A percentile compares a stretch with the other conserved stretches of the same genome.
Evolutionary conservation across 2,329 filamentous ascomycete species (phyloP).

Genomic region (Graphilbum fragrans): DNA sequence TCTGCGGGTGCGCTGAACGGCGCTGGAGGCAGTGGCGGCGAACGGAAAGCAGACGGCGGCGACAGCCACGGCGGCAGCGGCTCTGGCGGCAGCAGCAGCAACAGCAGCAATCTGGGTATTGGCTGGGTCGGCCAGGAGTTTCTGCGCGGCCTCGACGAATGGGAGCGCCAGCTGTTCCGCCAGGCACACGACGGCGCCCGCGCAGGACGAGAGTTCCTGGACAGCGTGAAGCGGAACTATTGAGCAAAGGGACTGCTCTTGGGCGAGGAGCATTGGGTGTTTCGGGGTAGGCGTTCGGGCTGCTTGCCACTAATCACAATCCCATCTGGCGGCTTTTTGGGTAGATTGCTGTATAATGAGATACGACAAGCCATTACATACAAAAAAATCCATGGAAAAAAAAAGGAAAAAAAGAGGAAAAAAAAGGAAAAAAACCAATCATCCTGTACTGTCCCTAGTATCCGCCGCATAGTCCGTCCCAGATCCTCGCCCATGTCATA

Average conservation of each 20-base stretch:
- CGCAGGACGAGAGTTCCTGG: slow-evolving; percentile 57
- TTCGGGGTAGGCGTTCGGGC: no score
- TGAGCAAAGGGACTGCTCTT: not conserved
- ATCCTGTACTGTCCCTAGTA: no score
- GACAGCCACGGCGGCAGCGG: slow-evolving; percentile 48
- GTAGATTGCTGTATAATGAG: no score
- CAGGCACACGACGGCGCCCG: slow-evolving; percentile 64
- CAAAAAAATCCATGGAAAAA: not conserved
- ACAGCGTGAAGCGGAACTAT: slow-evolving; percentile 38
- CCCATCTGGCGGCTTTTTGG: no score
- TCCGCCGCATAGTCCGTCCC: no score
- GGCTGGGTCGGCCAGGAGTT: slow-evolving; percentile 65
- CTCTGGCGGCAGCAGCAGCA: slow-evolving; percentile 34
- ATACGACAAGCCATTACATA: not conserved
- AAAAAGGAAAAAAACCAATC: not conserved
- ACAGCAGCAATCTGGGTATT: slow-evolving; percentile 37
- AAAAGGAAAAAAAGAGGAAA: not conserved
- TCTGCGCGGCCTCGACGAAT: slow-evolving; percentile 77
- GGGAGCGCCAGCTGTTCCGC: slow-evolving; percentile 66
- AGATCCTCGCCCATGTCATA: no score
- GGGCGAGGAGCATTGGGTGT: not conserved
- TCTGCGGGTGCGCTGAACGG: slow-evolving; percentile 24
- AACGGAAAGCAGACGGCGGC: slow-evolving; percentile 26
- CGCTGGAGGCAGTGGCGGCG: slow-evolving; percentile 28
- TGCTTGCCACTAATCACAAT: no score